Conservation (phyloP, 371 early-diverging fungal genomes). For the Rhizopus arrhizus region DNA sequence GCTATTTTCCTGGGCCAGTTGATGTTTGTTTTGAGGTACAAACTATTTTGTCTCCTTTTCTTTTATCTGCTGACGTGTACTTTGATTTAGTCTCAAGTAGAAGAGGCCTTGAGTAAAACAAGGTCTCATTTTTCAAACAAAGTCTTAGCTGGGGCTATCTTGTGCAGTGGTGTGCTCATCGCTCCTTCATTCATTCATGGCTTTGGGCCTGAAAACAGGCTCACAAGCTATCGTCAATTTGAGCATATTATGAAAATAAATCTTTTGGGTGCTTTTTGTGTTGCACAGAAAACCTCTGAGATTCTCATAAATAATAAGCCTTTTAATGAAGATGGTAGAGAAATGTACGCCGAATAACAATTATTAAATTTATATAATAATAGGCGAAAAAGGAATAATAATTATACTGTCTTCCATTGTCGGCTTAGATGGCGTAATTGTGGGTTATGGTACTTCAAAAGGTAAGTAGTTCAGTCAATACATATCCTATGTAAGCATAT, state of each 20-base stretch:
- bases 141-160: slow-evolving; percentile 44
- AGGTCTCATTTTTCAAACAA: slow-evolving; percentile 36
- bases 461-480: slow-evolving; percentile 25
- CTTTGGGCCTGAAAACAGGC: slow-evolving; percentile 31
- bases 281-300: slow-evolving; percentile 57
- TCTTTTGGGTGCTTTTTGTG: slow-evolving; percentile 62
- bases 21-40: slow-evolving; percentile 54
- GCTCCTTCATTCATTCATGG: slow-evolving; percentile 30
- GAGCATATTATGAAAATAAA: slow-evolving; percentile 55
- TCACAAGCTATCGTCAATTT: slow-evolving; percentile 53
- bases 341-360: no score
- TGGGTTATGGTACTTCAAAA: slow-evolving; percentile 61
- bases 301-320: slow-evolving; percentile 44
- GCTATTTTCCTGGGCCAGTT: slow-evolving; percentile 43
- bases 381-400: slow-evolving; percentile 57
- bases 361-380: slow-evolving; percentile 26
- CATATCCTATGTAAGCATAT: not conserved
- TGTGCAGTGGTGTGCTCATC: slow-evolving; percentile 53
- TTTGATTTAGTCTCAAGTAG: slow-evolving; percentile 35
- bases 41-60: no score
- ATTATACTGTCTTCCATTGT: slow-evolving; percentile 60
- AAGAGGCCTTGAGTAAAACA: slow-evolving; percentile 36
- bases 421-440: slow-evolving; percentile 55
- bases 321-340: slow-evolving; percentile 41
- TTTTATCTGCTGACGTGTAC: no score